A percentile compares a stretch with the other conserved stretches of the same genome.
Conservation (phyloP, 2,329 filamentous ascomycete species). For the Xylaria arbuscula region DNA sequence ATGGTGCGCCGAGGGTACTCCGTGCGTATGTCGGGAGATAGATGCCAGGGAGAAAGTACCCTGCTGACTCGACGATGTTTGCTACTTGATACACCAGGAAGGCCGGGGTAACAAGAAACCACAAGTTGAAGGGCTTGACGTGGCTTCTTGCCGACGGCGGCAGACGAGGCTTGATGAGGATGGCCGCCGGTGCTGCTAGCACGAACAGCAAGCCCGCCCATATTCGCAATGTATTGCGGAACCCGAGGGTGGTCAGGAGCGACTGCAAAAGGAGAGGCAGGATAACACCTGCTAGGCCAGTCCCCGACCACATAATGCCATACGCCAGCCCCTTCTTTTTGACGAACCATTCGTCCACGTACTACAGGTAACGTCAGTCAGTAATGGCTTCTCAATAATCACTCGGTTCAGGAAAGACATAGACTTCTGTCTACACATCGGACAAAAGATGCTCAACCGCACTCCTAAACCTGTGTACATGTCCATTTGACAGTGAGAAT, state of each 20-base stretch:
- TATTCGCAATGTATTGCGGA: conserved; percentile 64
- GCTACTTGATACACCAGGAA: conserved; percentile 69
- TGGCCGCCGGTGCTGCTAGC: conserved; percentile 65
- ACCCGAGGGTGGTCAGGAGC: conserved; percentile 63
- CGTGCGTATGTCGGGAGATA: conserved; percentile 70
- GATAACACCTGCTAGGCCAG: conserved; percentile 62
- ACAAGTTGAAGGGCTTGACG: conserved; percentile 55
- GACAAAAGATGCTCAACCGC: neutral
- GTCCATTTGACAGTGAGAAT: neutral
- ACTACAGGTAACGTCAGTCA: conserved; percentile 47
- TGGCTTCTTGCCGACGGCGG: conserved; percentile 55
- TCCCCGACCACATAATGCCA: conserved; percentile 71
- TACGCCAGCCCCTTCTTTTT: conserved; percentile 68
- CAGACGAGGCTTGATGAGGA: conserved; percentile 67
- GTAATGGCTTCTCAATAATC: conserved; percentile 6
- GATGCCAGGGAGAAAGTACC: conserved; percentile 72
- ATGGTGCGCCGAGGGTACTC: conserved; percentile 58
- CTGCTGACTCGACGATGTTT: conserved; percentile 68
- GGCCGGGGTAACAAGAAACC: conserved; percentile 63
- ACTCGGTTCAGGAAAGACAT: neutral
- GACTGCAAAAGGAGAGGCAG: conserved; percentile 64
- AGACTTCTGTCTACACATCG: neutral
- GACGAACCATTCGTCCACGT: conserved; percentile 72
- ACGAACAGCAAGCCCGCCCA: conserved; percentile 64
- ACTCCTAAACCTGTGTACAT: neutral